Evolutionary conservation across 2,329 filamentous ascomycete species (phyloP).

Genomic region (Colletotrichum navitas): DNA sequence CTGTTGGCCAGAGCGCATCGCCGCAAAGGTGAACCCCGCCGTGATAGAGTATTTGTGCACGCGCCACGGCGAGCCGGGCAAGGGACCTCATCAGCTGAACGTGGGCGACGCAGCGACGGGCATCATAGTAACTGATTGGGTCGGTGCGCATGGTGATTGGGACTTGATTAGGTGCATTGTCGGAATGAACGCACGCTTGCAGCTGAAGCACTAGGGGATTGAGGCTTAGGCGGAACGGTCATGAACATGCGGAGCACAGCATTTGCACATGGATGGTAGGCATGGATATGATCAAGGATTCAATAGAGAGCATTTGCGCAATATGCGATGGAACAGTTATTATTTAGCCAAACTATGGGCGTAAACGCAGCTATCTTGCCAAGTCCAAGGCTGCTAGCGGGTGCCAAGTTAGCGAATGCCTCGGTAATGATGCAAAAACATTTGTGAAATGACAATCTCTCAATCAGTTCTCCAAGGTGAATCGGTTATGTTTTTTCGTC

Average conservation of each 20-base stretch:
- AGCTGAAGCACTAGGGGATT: conserved; percentile 57
- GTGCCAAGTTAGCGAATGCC: conserved; percentile 27
- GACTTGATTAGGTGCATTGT: conserved; percentile 89
- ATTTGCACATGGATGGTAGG: background rate
- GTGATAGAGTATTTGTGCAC: conserved; percentile 73
- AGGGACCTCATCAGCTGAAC: conserved; percentile 62
- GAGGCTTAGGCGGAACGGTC: background rate
- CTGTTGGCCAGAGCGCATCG: conserved; percentile 95
- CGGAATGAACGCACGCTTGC: conserved; percentile 85
- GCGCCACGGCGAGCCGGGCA: conserved; percentile 65
- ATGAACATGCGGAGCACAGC: conserved; percentile 1
- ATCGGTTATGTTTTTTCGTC: conserved; percentile 61
- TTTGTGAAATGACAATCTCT: conserved; percentile 46
- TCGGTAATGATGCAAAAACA: conserved; percentile 20
- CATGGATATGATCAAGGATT: background rate
- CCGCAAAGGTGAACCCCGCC: conserved; percentile 86
- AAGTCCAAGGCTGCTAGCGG: background rate
- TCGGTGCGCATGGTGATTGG: conserved; percentile 89
- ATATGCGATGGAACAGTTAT: background rate
- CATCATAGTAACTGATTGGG: conserved; percentile 93
- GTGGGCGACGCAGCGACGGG: conserved; percentile 84
- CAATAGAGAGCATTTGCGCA: background rate
- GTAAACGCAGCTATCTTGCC: background rate
- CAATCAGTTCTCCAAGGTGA: conserved; percentile 75
- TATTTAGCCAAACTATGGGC: background rate